Conservation (phyloP, 169 alveolate species). For the Eimeria sp. region DNA sequence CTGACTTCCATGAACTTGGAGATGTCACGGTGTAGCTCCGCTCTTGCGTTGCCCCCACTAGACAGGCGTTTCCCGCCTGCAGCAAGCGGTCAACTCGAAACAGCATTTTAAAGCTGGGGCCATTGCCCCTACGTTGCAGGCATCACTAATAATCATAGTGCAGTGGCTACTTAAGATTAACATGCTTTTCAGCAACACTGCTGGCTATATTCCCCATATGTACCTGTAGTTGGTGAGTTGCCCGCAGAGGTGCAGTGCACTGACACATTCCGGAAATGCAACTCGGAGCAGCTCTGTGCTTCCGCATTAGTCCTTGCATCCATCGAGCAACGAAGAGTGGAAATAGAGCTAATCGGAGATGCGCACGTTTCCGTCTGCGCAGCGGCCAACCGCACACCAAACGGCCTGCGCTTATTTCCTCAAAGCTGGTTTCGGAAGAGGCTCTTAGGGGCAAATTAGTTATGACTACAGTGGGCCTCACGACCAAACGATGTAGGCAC, state of each 20-base stretch:
- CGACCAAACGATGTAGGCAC: background rate
- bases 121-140: background rate
- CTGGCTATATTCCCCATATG: background rate
- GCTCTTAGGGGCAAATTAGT: background rate
- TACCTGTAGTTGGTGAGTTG: conserved; percentile 64
- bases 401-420: conserved; percentile 15
- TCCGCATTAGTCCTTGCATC: conserved; percentile 52
- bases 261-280: conserved; percentile 42
- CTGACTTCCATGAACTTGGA: conserved; percentile 65
- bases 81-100: conserved; percentile 20
- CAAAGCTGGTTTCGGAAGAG: background rate
- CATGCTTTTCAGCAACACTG: background rate
- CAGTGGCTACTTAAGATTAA: background rate
- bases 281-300: background rate
- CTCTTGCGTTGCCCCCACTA: background rate
- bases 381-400: conserved; percentile 65
- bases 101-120: background rate
- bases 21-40: conserved; percentile 33
- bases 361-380: conserved; percentile 71
- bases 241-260: conserved; percentile 60
- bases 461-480: background rate
- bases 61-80: conserved; percentile 23
- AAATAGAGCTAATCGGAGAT: conserved; percentile 37
- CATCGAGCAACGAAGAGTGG: conserved; percentile 38
- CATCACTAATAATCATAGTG: background rate